Evolutionary conservation across 2,329 filamentous ascomycete species (phyloP).

Genomic region (Parafenestella ontariensis): DNA sequence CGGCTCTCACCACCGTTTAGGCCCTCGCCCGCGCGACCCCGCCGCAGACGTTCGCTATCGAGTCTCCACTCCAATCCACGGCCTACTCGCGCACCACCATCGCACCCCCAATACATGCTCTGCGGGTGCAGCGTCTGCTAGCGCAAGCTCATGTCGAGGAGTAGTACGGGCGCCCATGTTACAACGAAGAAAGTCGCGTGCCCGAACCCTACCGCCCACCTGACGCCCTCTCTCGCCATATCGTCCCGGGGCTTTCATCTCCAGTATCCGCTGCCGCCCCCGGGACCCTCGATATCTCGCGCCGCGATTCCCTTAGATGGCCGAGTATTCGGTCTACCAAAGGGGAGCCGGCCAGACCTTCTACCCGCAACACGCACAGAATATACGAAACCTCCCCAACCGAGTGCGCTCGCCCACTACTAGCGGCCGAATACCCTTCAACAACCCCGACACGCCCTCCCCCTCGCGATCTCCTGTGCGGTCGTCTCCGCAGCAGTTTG

Average conservation of each 20-base stretch:
- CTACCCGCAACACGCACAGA: slow-evolving; percentile 62
- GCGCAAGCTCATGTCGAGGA: slow-evolving; percentile 44
- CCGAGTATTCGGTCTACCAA: slow-evolving; percentile 70
- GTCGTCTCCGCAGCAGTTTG: slow-evolving; percentile 56
- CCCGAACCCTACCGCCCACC: slow-evolving; percentile 53
- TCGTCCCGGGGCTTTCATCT: slow-evolving; percentile 31
- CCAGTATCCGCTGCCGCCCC: slow-evolving; percentile 39
- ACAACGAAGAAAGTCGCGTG: slow-evolving; percentile 56
- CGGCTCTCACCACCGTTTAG: slow-evolving; percentile 9
- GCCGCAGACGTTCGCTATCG: slow-evolving; percentile 19
- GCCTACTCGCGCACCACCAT: slow-evolving; percentile 18
- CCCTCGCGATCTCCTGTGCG: slow-evolving; percentile 65
- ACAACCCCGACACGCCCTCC: slow-evolving; percentile 60
- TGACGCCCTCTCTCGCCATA: slow-evolving; percentile 38
- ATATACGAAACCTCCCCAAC: slow-evolving; percentile 54
- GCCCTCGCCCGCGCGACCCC: slow-evolving; percentile 6
- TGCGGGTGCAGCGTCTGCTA: slow-evolving; percentile 33
- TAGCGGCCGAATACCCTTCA: slow-evolving; percentile 53
- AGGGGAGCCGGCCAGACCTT: slow-evolving; percentile 68
- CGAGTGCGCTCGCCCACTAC: slow-evolving; percentile 57
- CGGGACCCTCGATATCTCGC: slow-evolving; percentile 31
- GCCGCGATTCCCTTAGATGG: slow-evolving; percentile 63
- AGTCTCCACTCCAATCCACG: slow-evolving; percentile 21
- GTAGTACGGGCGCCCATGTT: slow-evolving; percentile 54
- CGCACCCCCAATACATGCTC: slow-evolving; percentile 33